Base-by-base conservation (phyloP, 352 stramenopile species). In the Aphanomyces invadans region DNA sequence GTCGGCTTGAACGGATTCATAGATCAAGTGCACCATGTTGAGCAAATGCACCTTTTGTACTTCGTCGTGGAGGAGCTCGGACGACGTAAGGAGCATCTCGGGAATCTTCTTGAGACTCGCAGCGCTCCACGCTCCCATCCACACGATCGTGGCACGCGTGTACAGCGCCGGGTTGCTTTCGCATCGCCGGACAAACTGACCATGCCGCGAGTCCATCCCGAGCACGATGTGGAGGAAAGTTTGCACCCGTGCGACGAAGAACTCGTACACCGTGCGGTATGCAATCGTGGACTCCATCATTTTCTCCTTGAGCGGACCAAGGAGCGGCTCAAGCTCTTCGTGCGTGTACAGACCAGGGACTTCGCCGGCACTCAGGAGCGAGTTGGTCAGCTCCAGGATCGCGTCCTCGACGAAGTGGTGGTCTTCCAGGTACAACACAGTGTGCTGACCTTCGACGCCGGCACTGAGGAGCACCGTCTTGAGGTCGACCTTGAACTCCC, bases 161-260 rank as follows among this genome's bases (percentile, higher is more conserved):
- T 97, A 97, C 25, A 98, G 71, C 19, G 94, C 93, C 10, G 94
- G 94, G 61, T 97, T 98, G 44, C 84, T 95, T 68, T 98, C 90
- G 61, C 92, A 98, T 21, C 91, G 88, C 44, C 93, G 67, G 4
- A 90, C 57, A 72, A 97, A 96, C 39, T 86, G 73, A 23, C 75
- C 65, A 54, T 92, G 79, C 19, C 79, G 71, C 15, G 81, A 66
- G 52, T 92, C 82, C 82, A 95, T 90, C 2, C 72, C 72, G 1
- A 95, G 71, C 3, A 89, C 89, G 0, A 98, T 76, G 55, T 98
- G 92, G 0, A 98, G 77, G 61, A 92, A 95, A 53, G 86, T 76
- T 31, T 89, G 78, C 21, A 98, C 87, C 17, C 91, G 78, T n/a
- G 74, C 71, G 3, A 98, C 76, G 60, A 98, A 98, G 68, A 96